A percentile compares a stretch with the other conserved stretches of the same genome.
These are phyloP conservation scores for Colletotrichum euphorbiae DNA, from an alignment of 2,329 filamentous ascomycete species.

Conservation along the genomic window DNA sequence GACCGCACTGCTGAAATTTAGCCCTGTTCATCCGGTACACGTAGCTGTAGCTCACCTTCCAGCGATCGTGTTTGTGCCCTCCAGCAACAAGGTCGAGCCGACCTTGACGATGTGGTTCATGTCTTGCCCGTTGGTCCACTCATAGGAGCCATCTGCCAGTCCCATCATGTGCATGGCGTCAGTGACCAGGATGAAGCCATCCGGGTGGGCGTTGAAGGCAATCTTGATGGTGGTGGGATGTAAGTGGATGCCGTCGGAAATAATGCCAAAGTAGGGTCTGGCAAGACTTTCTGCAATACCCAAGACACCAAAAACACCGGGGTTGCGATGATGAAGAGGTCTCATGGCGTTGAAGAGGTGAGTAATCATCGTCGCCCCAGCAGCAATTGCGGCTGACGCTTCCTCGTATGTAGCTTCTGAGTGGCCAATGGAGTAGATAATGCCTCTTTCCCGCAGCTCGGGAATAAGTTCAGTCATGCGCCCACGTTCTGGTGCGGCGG, in stretches of 20 bases:
- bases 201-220: conserved; percentile 86
- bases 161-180: conserved; percentile 92
- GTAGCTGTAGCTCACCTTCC: conserved; percentile 67
- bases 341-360: conserved; percentile 96
- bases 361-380: conserved; percentile 89
- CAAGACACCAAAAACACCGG: conserved; percentile 88
- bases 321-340: conserved; percentile 89
- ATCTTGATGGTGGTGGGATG: conserved; percentile 91
- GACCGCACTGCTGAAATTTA: conserved; percentile 62
- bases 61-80: conserved; percentile 83
- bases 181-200: conserved; percentile 88
- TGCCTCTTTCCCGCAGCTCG: conserved; percentile 71
- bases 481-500: conserved; percentile 84
- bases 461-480: conserved; percentile 77
- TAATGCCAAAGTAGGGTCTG: conserved; percentile 87
- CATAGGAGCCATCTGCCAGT: conserved; percentile 84
- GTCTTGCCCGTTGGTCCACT: conserved; percentile 81
- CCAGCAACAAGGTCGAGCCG: conserved; percentile 78
- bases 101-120: conserved; percentile 74
- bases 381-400: conserved; percentile 75
- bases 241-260: conserved; percentile 90
- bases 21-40: background rate
- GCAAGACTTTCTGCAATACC: conserved; percentile 70
- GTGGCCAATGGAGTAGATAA: conserved; percentile 86
- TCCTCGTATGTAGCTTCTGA: conserved; percentile 89